Conservation (phyloP, 805 yeast genomes). For the Wickerhamiella kurtzmanii region DNA sequence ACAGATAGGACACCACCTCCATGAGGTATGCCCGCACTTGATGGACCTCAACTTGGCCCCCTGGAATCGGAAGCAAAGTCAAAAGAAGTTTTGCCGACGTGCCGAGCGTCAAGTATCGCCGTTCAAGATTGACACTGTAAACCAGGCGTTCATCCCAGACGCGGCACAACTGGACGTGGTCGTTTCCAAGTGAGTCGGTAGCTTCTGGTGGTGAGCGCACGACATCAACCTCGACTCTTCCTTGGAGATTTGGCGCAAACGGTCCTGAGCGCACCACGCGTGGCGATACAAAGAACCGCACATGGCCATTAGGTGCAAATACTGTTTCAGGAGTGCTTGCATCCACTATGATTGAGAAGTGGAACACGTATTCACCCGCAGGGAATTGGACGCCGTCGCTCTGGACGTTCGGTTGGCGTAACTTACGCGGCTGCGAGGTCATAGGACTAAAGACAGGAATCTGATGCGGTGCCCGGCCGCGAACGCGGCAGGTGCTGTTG, state of each 20-base stretch:
- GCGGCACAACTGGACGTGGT: slow-evolving; percentile 65
- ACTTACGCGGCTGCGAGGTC: slow-evolving; percentile 15
- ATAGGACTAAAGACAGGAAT: slow-evolving; percentile 18
- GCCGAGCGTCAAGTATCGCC: slow-evolving; percentile 61
- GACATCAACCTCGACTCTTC: slow-evolving; percentile 44
- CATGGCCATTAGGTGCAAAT: slow-evolving; percentile 59
- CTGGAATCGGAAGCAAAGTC: slow-evolving; percentile 47
- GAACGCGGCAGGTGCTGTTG: slow-evolving; percentile 7
- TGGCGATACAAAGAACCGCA: slow-evolving; percentile 47
- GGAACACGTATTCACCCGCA: slow-evolving; percentile 73
- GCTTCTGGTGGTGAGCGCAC: slow-evolving; percentile 48
- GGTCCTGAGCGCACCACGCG: slow-evolving; percentile 55
- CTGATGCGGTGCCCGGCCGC: slow-evolving; percentile 9
- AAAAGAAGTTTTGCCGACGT: slow-evolving; percentile 64
- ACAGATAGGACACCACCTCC: slow-evolving; percentile 20
- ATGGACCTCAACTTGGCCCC: slow-evolving; percentile 59
- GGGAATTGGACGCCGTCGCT: slow-evolving; percentile 31
- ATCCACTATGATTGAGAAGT: slow-evolving; percentile 68
- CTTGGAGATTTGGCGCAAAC: slow-evolving; percentile 54
- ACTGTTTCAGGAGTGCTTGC: slow-evolving; percentile 65
- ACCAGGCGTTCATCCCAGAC: slow-evolving; percentile 77
- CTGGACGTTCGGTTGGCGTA: slow-evolving; percentile 11
- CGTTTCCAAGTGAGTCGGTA: slow-evolving; percentile 61
- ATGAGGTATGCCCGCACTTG: slow-evolving; percentile 26
- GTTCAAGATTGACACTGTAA: slow-evolving; percentile 66